Evolutionary conservation across 2,329 filamentous ascomycete genomes (phyloP).

Genomic region (Chaetomium strumarium): DNA sequence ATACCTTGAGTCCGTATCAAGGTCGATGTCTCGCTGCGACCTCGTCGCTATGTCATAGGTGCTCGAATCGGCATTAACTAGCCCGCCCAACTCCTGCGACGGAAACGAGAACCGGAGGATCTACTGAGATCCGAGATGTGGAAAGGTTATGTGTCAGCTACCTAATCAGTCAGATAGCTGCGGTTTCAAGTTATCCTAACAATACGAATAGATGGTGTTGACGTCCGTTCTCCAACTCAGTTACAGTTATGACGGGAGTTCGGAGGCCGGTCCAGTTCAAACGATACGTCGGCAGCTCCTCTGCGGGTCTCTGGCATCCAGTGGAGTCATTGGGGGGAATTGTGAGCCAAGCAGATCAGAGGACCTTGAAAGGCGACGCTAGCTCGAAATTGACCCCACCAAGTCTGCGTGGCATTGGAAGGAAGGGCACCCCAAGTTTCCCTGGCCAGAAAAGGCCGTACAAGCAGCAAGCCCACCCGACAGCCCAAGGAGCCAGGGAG

Average conservation of each 20-base stretch:
- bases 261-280: constrained; percentile 15
- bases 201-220: background rate
- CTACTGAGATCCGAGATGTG: background rate
- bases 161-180: background rate
- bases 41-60: constrained; percentile 14
- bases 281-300: background rate
- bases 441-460: background rate
- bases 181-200: background rate
- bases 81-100: background rate
- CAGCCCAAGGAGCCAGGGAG: too few relatives aligned
- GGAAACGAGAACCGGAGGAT: background rate
- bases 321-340: constrained; percentile 10
- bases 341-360: constrained; percentile 12
- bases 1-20: background rate
- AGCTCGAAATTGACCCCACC: constrained; percentile 4
- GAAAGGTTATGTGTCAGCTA: background rate
- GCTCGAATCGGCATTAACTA: constrained; percentile 4
- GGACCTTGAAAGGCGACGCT: constrained; percentile 7
- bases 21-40: background rate
- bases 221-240: background rate
- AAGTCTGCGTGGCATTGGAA: constrained; percentile 4
- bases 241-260: constrained; percentile 10
- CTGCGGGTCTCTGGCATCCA: background rate
- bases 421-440: background rate
- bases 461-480: background rate